These are phyloP conservation scores for Colletotrichum sp. DNA, from an alignment of 2,329 filamentous ascomycete species.

Conservation along the genomic window DNA sequence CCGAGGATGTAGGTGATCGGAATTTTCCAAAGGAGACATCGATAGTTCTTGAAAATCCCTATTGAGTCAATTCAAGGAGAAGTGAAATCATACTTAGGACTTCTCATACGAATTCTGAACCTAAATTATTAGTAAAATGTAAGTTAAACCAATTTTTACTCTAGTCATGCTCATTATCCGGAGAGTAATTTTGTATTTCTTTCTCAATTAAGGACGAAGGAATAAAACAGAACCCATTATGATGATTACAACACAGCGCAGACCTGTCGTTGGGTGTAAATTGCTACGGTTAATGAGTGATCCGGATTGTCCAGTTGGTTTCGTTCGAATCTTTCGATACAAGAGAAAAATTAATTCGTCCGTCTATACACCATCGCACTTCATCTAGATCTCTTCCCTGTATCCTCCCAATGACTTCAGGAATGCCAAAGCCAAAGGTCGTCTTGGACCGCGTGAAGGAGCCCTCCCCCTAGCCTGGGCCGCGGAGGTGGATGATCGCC, in stretches of 20 bases:
- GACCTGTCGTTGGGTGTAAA: too few species aligned
- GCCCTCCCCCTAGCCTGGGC: accelerated
- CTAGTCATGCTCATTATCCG: neutral
- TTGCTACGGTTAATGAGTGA: neutral
- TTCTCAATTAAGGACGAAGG: too few species aligned
- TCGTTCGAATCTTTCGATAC: too few species aligned
- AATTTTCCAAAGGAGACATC: neutral
- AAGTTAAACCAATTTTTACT: accelerated
- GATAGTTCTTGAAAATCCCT: accelerated
- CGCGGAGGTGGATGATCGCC: neutral
- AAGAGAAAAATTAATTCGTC: neutral
- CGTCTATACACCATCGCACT: neutral
- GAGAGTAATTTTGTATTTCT: accelerated
- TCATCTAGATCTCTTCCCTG: accelerated
- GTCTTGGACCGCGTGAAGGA: neutral
- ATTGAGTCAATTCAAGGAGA: accelerated
- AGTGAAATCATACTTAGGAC: accelerated
- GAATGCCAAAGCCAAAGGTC: accelerated
- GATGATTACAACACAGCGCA: too few species aligned
- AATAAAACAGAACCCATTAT: accelerated
- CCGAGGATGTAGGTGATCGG: neutral
- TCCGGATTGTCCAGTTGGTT: neutral
- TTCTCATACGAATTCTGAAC: accelerated
- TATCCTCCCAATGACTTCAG: neutral
- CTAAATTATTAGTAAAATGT: accelerated